Percentiles rank a stretch among this genome's conserved stretches.
Conservation (phyloP, 306 rosid species). For the Betula pendula region DNA sequence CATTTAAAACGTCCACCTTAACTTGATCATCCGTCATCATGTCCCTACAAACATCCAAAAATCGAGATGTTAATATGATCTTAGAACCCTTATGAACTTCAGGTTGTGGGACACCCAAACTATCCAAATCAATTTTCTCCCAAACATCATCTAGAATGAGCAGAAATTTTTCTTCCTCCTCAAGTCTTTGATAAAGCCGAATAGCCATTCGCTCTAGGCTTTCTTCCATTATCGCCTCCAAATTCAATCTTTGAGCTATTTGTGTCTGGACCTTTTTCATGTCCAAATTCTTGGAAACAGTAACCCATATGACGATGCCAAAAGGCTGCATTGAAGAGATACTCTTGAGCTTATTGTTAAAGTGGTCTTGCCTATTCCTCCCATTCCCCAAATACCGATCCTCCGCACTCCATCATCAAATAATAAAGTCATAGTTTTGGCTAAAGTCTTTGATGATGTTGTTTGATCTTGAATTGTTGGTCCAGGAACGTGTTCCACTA, state of each 20-base stretch:
- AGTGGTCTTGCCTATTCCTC: constrained; percentile 28
- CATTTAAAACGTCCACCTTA: constrained; percentile 16
- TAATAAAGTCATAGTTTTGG: constrained; percentile 10
- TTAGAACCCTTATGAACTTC: constrained; percentile 21
- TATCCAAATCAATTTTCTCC: constrained; percentile 23
- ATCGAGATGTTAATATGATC: constrained; percentile 21
- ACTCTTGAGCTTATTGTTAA: constrained; percentile 15
- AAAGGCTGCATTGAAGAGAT: not conserved
- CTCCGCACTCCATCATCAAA: not conserved
- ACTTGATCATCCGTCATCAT: constrained; percentile 12
- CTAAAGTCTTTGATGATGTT: constrained; percentile 4
- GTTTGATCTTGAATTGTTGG: constrained; percentile 23
- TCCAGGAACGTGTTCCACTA: constrained; percentile 16
- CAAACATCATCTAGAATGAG: constrained; percentile 27
- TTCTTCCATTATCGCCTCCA: constrained; percentile 20
- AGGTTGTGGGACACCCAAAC: constrained; percentile 22
- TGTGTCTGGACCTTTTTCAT: constrained; percentile 14
- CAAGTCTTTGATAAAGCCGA: constrained; percentile 1
- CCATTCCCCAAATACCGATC: constrained; percentile 26
- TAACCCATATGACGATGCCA: constrained; percentile 28
- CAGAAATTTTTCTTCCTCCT: constrained; percentile 4
- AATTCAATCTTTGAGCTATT: constrained; percentile 25
- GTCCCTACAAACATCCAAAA: constrained; percentile 13
- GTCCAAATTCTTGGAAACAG: constrained; percentile 13
- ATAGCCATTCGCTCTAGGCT: constrained; percentile 14